These are phyloP conservation scores for Monosporozyma unispora DNA, from an alignment of 805 yeast genomes.

Conservation along the genomic window DNA sequence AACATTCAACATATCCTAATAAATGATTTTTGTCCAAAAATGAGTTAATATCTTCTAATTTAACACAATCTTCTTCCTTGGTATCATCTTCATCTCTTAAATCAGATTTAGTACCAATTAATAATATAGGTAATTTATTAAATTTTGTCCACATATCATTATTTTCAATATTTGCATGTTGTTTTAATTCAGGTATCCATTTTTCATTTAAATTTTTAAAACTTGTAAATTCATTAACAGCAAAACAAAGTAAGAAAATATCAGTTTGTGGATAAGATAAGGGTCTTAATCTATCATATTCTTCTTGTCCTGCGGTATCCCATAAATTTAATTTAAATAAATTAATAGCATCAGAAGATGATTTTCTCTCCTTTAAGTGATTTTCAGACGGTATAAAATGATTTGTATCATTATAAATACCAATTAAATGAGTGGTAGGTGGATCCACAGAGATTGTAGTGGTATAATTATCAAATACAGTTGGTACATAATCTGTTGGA, in stretches of 20 bases:
- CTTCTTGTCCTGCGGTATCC: slow-evolving; percentile 96
- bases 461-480: slow-evolving; percentile 87
- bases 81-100: slow-evolving; percentile 72
- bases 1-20: slow-evolving; percentile 72
- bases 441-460: slow-evolving; percentile 55
- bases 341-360: not conserved
- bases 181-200: slow-evolving; percentile 80
- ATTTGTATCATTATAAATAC: not conserved
- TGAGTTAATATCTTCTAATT: slow-evolving; percentile 50
- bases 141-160: slow-evolving; percentile 12
- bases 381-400: not conserved
- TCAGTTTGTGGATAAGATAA: slow-evolving; percentile 88
- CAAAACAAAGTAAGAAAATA: slow-evolving; percentile 77
- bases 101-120: slow-evolving; percentile 87
- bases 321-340: slow-evolving; percentile 74
- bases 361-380: not conserved
- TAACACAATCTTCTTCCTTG: slow-evolving; percentile 53
- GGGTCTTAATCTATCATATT: slow-evolving; percentile 83
- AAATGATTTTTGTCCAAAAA: slow-evolving; percentile 67
- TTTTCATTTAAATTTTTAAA: slow-evolving; percentile 73
- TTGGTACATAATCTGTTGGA: slow-evolving; percentile 89
- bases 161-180: slow-evolving; percentile 59
- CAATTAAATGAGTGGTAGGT: slow-evolving; percentile 6
- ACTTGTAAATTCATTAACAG: slow-evolving; percentile 71
- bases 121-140: slow-evolving; percentile 40